Percentiles rank a stretch among this genome's conserved stretches.
Evolutionary conservation across 352 stramenopile species (phyloP).

Genomic region (Peronospora farinosa): DNA sequence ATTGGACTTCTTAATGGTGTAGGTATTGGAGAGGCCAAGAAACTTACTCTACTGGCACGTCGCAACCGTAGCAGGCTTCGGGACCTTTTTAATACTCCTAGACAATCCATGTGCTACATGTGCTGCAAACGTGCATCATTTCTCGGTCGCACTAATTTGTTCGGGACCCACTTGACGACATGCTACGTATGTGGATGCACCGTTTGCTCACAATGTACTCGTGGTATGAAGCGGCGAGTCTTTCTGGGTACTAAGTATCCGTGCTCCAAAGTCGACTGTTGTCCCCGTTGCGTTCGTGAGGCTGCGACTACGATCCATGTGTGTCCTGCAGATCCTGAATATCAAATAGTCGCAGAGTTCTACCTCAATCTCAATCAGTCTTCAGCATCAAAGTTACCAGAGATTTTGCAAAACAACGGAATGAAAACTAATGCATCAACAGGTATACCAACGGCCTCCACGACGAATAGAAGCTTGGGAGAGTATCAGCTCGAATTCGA

Average conservation of each 20-base stretch:
- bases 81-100: neutral
- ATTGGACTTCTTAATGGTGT: conserved; percentile 38
- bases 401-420: neutral
- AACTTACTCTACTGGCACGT: conserved; percentile 38
- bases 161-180: conserved; percentile 17
- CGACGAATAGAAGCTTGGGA: conserved; percentile 12
- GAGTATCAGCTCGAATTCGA: conserved; percentile 26
- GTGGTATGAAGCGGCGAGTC: conserved; percentile 35
- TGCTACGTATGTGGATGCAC: conserved; percentile 40
- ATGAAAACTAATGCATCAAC: conserved; percentile 17
- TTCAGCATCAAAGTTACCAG: neutral
- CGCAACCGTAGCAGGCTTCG: neutral
- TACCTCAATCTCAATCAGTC: conserved; percentile 6
- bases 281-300: conserved; percentile 33
- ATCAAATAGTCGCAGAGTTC: conserved; percentile 21
- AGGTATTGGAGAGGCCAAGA: conserved; percentile 41
- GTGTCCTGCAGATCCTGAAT: conserved; percentile 21
- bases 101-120: conserved; percentile 15
- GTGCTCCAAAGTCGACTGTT: conserved; percentile 26
- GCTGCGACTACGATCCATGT: conserved; percentile 25
- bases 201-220: conserved; percentile 39
- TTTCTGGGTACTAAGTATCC: conserved; percentile 27
- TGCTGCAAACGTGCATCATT: conserved; percentile 26
- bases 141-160: conserved; percentile 14
- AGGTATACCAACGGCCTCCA: conserved; percentile 17